Conservation (phyloP, 2,329 filamentous ascomycete species). For the Nakataea oryzae region DNA sequence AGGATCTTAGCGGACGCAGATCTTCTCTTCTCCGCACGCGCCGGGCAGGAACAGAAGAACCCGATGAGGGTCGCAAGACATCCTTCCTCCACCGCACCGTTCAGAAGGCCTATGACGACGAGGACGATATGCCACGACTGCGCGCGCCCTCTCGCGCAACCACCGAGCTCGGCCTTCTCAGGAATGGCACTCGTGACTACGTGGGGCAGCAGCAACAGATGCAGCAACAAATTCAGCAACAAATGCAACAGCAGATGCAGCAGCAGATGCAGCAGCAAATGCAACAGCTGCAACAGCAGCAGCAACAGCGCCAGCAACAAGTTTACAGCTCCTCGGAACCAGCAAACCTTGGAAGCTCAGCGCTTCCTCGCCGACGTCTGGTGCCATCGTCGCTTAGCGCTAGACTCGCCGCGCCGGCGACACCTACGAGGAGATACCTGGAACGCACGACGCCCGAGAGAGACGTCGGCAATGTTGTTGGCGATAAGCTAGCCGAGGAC, state of each 20-base stretch:
- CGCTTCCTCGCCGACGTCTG: constrained; percentile 42
- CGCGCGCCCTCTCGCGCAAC: constrained; percentile 48
- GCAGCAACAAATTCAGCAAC: neutral
- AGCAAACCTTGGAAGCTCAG: constrained; percentile 23
- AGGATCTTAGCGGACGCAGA: constrained; percentile 30
- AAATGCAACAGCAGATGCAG: neutral
- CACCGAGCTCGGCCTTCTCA: constrained; percentile 38
- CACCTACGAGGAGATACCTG: constrained; percentile 33
- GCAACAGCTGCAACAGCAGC: no score
- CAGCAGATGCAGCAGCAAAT: neutral
- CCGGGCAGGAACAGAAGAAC: constrained; percentile 36
- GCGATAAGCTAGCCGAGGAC: constrained; percentile 28
- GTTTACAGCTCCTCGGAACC: neutral
- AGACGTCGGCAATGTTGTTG: constrained; percentile 21
- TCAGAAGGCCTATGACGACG: constrained; percentile 31
- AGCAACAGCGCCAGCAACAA: neutral
- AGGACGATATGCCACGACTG: constrained; percentile 38
- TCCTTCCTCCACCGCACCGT: constrained; percentile 31
- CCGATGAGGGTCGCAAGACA: constrained; percentile 34
- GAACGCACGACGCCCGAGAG: constrained; percentile 33
- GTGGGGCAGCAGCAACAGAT: neutral
- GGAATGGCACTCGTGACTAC: constrained; percentile 27
- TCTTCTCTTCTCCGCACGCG: constrained; percentile 36
- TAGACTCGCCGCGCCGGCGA: constrained; percentile 29
- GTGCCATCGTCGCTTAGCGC: constrained; percentile 37